phyloP scores from a whole-genome alignment of 495 filamentous ascomycete genomes.

The Xylaria scruposa region DNA sequence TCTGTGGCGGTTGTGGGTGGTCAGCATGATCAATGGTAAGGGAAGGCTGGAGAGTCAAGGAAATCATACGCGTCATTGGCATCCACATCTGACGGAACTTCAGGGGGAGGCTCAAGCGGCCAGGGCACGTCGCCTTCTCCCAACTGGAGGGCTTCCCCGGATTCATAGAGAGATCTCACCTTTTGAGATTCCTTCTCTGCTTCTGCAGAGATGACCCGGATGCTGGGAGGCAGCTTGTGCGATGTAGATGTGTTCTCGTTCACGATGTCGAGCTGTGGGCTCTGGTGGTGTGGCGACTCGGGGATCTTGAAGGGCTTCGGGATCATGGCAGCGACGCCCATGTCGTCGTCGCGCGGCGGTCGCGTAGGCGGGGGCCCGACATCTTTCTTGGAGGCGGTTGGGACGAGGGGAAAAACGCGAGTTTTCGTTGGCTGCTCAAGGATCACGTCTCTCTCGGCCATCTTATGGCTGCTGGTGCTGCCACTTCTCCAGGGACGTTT shows the following conservation, averaged over 20 bases:
- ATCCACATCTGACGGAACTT: slow-evolving; percentile 56
- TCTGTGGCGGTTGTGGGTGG: slow-evolving; percentile 33
- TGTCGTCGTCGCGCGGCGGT: slow-evolving; percentile 32
- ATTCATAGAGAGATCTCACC: slow-evolving; percentile 91
- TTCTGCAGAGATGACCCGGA: slow-evolving; percentile 72
- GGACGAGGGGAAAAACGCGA: slow-evolving; percentile 38
- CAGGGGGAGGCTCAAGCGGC: slow-evolving; percentile 53
- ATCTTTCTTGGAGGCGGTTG: slow-evolving; percentile 24
- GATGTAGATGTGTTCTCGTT: slow-evolving; percentile 33
- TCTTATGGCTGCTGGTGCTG: slow-evolving; percentile 29
- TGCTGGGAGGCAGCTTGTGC: slow-evolving; percentile 46
- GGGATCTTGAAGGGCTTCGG: slow-evolving; percentile 30
- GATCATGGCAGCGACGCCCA: slow-evolving; percentile 27
- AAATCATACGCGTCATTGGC: slow-evolving; percentile 61
- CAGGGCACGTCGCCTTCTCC: slow-evolving; percentile 58
- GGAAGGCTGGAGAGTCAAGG: slow-evolving; percentile 48
- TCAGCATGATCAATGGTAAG: slow-evolving; percentile 40
- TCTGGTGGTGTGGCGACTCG: slow-evolving; percentile 30
- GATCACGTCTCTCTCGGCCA: slow-evolving; percentile 25
- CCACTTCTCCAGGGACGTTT: slow-evolving; percentile 46
- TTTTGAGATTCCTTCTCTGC: slow-evolving; percentile 86
- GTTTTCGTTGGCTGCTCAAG: slow-evolving; percentile 29
- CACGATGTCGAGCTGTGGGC: slow-evolving; percentile 10
- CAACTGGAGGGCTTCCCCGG: slow-evolving; percentile 67
- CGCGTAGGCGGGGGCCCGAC: slow-evolving; percentile 23